Base-by-base conservation (phyloP, 2,329 filamentous ascomycete species). In the Xenoacremonium recifei region DNA sequence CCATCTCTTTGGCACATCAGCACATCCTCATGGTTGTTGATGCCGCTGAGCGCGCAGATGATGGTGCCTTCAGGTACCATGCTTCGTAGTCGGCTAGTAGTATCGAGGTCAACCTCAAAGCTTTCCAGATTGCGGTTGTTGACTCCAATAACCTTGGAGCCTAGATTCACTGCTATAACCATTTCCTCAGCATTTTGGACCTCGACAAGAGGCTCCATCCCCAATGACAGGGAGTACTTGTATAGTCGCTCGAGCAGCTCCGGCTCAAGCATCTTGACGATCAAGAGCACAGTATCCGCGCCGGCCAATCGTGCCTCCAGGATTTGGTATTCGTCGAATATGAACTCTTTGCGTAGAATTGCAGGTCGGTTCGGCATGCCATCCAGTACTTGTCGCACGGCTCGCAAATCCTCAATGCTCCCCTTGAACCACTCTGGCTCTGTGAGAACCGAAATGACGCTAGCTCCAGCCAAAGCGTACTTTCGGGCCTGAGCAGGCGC, bases 351-450 rank as follows among this genome's bases (percentile, higher is more conserved):
- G 18, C 95, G 84, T 21, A 99, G 71, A 11, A 99, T 80, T 2
- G 92, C 95, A 3, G 93, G 95, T 39, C 93, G 80, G 62, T 96
- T 95, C 2, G 89, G 85, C 84, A 99, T 90, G 11, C 87, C 85
- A 55, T 90, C 82, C n/a, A 99, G 72, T 36, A 88, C 90, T 65
- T 92, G 87, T 33, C 93, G 82, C 21, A 97, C 93, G 23, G 85
- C 82, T 46, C 87, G 82, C 40, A 99, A 71, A 62, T 99, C 93
- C 44, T 99, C 92, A 47, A 99, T 91, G 66, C 87, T 95, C 35
- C 93, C 93, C 70, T 96, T 97, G 75, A 99, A 99, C 93, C 93
- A 99, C 61, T 97, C 87, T 1, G 95, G 93, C 67, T 99, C 93
- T 0, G 93, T 99, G 35, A 99, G 78, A n/a, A 99, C 93, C 2